Evolutionary conservation across 116 monocot species (phyloP), one percentile per base, ranked within the genome.

Genomic region (Iris pallida): DNA sequence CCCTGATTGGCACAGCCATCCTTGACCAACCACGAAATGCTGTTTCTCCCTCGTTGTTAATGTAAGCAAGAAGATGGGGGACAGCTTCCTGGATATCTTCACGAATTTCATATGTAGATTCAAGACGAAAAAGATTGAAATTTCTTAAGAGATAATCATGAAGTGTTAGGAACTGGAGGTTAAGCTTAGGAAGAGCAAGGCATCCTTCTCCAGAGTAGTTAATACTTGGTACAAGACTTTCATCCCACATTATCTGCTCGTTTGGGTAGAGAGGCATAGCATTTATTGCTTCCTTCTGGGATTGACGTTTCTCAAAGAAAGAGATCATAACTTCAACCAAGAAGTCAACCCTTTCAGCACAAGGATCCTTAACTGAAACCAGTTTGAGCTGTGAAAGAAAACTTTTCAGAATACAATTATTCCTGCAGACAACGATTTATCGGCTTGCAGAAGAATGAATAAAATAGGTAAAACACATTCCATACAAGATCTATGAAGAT

Each of bases 201-300:
- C 98, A 98, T 0, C 98, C 98, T 80, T 98, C 98, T 52, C 98
- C 98, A 46, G 90, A 93, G 71, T 98, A 98, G 75, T 98, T 98
- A 47, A 98, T 98, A 72, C 98, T 98, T 45, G 98, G 98, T 47
- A 98, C 93, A 58, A 98, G 57, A 64, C 93, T 93, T 57, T 98
- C 98, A 79, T 98, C 90, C 98, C 98, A 98, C 98, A 98, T 98
- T 76, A 98, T 90, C 80, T 98, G 87, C 66, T 98, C 98, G 53
- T 98, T 98, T 55, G 98, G 98, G 71, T 98, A 98, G 7, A 98
- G 76, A 64, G 98, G 98, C 66, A 98, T 83, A 64, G 98, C 98
- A 82, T 98, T 98, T 76, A 98, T 90, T 59, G 98, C 98, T 72
- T 98, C 98, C 64, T 90, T 98, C 70, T 98, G 98, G 45, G 98